Evolutionary conservation across 2,329 filamentous ascomycete species (phyloP), one percentile per base, ranked within the genome.

Genomic region (Nemania abortiva): DNA sequence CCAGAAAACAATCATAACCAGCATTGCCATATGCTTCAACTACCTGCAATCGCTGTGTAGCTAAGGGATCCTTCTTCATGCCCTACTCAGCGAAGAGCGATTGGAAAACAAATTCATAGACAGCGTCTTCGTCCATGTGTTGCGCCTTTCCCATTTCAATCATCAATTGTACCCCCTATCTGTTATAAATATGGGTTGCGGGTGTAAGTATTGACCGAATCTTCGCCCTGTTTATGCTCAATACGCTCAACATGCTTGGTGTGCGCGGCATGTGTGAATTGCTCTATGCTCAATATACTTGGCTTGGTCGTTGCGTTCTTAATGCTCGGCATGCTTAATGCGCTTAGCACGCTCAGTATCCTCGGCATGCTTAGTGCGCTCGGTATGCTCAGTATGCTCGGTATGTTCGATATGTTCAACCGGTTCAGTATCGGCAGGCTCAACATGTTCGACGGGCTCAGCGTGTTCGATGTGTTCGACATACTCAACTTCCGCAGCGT

Each of bases 41-140:
- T 37, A 37, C 22, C 7, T 57, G 15, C n/a, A 31, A 42, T 63
- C 63, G 55, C 37, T 45, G 45, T 42, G n/a, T 49, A 61, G 49
- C 34, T 45, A 45, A 27, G 47, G n/a, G 2, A 37, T 37, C 22
- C 1, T 39, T 60, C 24, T 57, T 24, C 13, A 37, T 57, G 49
- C 15, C 54, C 6, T 6, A 18, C 11, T 15, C 24, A 18, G n/a
- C 22, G 39, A 45, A 45, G 11, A 13, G 49, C 7, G 29, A 20
- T 31, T 45, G 27, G 20, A 27, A 49, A 27, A 27, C 6, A 22
- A 3, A 20, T 27, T 50, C 37, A 27, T 52, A 22, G 13, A 47
- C 4, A 34, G 37, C 49, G 60, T 22, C 13, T 31, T 20, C 20
- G 15, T 58, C 42, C 39, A 37, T 22, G 22, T 7, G 45, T 29